These are phyloP conservation scores for Solanum ahanhuiri DNA, from an alignment of 257 asterid genomes.

Conservation along the genomic window DNA sequence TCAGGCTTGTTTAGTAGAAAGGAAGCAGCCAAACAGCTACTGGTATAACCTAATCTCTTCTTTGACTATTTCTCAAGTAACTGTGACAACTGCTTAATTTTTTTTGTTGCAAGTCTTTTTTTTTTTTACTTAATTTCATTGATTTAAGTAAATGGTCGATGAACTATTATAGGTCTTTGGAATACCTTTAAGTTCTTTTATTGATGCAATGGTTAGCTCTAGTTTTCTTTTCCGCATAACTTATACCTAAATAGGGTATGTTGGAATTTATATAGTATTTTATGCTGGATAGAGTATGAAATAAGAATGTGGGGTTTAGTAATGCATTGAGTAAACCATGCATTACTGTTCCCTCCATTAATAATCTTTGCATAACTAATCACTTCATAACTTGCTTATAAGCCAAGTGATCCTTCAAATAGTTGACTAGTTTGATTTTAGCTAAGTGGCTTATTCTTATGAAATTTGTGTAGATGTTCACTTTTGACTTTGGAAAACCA, in stretches of 20 bases:
- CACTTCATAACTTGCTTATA: background rate
- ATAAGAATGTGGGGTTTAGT: background rate
- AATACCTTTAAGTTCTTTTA: too few species aligned
- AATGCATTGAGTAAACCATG: background rate
- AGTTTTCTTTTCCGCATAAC: background rate
- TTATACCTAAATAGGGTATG: background rate
- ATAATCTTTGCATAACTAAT: background rate
- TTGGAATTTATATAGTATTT: background rate
- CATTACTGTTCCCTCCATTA: background rate
- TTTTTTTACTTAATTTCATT: too few species aligned
- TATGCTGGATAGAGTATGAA: background rate
- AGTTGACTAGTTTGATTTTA: background rate
- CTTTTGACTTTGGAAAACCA: background rate
- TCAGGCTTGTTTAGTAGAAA: constrained; percentile 84
- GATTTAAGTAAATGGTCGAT: background rate
- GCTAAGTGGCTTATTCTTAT: background rate
- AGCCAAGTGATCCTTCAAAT: background rate
- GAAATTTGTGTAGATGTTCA: background rate
- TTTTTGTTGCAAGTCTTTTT: background rate
- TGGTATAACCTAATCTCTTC: constrained; percentile 21
- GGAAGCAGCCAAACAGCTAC: constrained; percentile 49
- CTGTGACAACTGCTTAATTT: background rate
- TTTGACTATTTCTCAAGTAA: background rate
- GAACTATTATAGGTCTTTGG: too few species aligned
- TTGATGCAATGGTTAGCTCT: background rate